phyloP scores from a whole-genome alignment of 768 basidiomycete genomes.

The Cyclocybe aegerita region DNA sequence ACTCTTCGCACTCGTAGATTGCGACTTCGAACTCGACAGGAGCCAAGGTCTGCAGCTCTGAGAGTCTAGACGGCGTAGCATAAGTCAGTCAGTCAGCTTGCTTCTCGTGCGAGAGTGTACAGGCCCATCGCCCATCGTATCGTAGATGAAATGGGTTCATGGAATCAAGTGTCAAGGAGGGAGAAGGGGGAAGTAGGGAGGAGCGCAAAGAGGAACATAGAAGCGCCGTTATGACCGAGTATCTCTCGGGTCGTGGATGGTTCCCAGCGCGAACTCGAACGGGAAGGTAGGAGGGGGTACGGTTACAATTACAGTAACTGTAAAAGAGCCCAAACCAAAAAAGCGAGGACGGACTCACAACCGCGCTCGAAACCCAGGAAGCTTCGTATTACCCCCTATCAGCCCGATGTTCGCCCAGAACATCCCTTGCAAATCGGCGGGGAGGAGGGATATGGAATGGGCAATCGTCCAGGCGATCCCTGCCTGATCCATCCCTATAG shows the following conservation, averaged over 20 bases:
- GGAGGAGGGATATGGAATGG: slow-evolving; percentile 71
- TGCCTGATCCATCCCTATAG: slow-evolving; percentile 71
- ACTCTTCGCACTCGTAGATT: slow-evolving; percentile 77
- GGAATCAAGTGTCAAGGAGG: no score
- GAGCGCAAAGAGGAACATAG: no score
- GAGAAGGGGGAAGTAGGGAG: background rate
- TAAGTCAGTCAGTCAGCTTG: background rate
- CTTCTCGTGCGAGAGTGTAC: background rate
- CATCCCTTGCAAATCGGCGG: slow-evolving; percentile 83
- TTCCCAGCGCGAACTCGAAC: background rate
- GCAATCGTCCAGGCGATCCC: slow-evolving; percentile 80
- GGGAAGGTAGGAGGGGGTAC: no score
- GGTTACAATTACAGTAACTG: no score
- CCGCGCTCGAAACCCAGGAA: slow-evolving; percentile 71
- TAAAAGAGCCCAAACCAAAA: no score
- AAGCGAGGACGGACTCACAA: slow-evolving; percentile 52
- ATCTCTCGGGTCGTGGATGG: background rate
- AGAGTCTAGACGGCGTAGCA: slow-evolving; percentile 44
- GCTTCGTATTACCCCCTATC: slow-evolving; percentile 79
- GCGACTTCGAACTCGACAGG: slow-evolving; percentile 78
- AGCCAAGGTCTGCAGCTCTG: slow-evolving; percentile 77
- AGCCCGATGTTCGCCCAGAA: slow-evolving; percentile 95
- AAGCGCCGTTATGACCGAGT: no score
- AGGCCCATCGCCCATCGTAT: no score
- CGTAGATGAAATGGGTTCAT: no score